Evolutionary conservation across 768 basidiomycete species (phyloP).

Genomic region (Saitozyma sp.): DNA sequence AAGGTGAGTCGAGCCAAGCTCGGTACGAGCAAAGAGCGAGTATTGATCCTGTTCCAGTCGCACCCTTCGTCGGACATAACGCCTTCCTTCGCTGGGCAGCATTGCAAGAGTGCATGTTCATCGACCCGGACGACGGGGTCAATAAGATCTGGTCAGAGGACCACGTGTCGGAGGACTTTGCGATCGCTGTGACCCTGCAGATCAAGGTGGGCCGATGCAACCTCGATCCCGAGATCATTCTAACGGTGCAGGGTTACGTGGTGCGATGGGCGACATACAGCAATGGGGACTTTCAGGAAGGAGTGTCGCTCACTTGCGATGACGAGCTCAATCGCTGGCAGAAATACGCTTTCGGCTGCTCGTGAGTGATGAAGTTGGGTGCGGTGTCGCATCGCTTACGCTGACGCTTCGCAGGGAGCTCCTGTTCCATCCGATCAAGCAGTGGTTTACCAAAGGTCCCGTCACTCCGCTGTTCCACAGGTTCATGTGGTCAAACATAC

Average conservation of each 20-base stretch:
- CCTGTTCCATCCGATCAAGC: conserved; percentile 76
- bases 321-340: conserved; percentile 93
- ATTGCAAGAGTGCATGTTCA: conserved; percentile 73
- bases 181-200: conserved; percentile 75
- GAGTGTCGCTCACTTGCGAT: conserved; percentile 82
- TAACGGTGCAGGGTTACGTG: conserved; percentile 35
- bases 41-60: conserved; percentile 16
- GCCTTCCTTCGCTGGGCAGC: conserved; percentile 82
- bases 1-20: conserved; percentile 25
- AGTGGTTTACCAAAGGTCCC: conserved; percentile 77
- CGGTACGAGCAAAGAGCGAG: not conserved
- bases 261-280: conserved; percentile 71
- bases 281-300: conserved; percentile 83
- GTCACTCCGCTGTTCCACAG: conserved; percentile 60
- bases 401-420: conserved; percentile 54
- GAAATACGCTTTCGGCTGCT: conserved; percentile 58
- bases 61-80: conserved; percentile 51
- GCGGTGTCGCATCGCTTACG: not conserved
- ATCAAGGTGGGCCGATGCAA: conserved; percentile 56
- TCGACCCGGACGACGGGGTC: conserved; percentile 65
- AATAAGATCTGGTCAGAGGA: conserved; percentile 79
- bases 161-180: conserved; percentile 81
- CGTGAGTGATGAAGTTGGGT: conserved; percentile 17
- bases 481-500: conserved; percentile 55
- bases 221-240: not conserved